phyloP scores from a whole-genome alignment of 768 basidiomycete genomes.

The Scleroderma bovista region DNA sequence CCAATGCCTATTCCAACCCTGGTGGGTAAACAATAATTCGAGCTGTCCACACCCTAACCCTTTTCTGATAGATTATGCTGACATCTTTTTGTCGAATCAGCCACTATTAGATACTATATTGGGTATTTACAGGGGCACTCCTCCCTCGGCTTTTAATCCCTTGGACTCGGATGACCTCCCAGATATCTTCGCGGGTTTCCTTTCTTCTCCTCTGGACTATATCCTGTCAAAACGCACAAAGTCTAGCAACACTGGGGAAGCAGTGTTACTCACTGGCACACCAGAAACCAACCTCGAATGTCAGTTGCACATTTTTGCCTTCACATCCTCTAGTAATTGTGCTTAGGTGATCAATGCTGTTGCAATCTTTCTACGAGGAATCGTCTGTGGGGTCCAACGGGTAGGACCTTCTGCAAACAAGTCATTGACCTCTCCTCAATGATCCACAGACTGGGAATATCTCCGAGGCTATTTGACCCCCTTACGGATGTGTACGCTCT shows the following conservation, averaged over 20 bases:
- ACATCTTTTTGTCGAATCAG: not conserved
- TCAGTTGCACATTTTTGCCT: constrained; percentile 4
- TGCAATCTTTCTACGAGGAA: constrained; percentile 11
- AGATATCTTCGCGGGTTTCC: not conserved
- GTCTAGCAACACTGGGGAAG: not conserved
- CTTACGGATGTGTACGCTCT: not conserved
- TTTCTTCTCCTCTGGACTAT: not conserved
- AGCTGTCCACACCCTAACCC: too few species aligned
- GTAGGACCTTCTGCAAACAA: constrained; percentile 9
- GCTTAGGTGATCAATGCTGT: constrained; percentile 12
- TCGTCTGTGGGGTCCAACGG: constrained; percentile 16
- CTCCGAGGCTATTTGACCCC: not conserved
- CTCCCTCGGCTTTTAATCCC: too few species aligned
- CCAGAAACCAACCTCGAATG: constrained; percentile 16
- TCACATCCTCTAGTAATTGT: not conserved
- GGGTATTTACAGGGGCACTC: not conserved
- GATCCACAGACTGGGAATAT: constrained; percentile 7
- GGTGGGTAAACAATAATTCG: not conserved
- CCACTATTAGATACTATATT: not conserved
- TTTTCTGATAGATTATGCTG: not conserved
- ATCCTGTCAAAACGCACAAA: not conserved
- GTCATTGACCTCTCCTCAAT: not conserved
- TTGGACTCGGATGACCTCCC: not conserved
- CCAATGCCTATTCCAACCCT: not conserved
- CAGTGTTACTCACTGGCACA: constrained; percentile 7